Conservation (phyloP, 1,284 basidiomycete species). For the Ustilago nuda region DNA sequence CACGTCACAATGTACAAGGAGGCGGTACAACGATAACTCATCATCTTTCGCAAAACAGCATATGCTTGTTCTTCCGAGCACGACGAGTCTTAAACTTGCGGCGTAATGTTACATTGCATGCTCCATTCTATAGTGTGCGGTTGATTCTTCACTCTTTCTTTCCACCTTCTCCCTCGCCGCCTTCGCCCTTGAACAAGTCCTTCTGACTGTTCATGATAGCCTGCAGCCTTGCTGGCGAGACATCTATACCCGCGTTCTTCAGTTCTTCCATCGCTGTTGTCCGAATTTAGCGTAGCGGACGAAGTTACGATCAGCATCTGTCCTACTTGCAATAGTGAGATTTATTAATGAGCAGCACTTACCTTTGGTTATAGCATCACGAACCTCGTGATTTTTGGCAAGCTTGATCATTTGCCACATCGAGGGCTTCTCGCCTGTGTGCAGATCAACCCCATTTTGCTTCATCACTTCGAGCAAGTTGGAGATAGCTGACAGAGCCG, state of each 20-base stretch:
- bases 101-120: not conserved
- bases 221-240: conserved; percentile 58
- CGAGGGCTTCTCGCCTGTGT: conserved; percentile 50
- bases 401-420: conserved; percentile 60
- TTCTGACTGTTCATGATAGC: conserved; percentile 49
- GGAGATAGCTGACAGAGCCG: conserved; percentile 53
- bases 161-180: conserved; percentile 24
- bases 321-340: not conserved
- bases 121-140: not conserved
- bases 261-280: conserved; percentile 59
- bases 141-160: conserved; percentile 16
- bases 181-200: conserved; percentile 20
- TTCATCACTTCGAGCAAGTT: conserved; percentile 56
- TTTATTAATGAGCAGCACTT: conserved; percentile 5
- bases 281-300: not conserved
- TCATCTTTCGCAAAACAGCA: too few species aligned
- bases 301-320: not conserved
- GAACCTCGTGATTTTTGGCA: conserved; percentile 53
- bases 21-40: too few species aligned
- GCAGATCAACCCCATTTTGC: conserved; percentile 57
- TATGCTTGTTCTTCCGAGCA: too few species aligned
- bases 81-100: too few species aligned
- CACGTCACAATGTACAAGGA: too few species aligned
- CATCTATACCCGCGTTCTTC: conserved; percentile 59
- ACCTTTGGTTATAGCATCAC: conserved; percentile 57